Evolutionary conservation across 208 protist genomes (phyloP), one percentile per base, ranked within the genome.

Genomic region (Leishmania gerbilli): DNA sequence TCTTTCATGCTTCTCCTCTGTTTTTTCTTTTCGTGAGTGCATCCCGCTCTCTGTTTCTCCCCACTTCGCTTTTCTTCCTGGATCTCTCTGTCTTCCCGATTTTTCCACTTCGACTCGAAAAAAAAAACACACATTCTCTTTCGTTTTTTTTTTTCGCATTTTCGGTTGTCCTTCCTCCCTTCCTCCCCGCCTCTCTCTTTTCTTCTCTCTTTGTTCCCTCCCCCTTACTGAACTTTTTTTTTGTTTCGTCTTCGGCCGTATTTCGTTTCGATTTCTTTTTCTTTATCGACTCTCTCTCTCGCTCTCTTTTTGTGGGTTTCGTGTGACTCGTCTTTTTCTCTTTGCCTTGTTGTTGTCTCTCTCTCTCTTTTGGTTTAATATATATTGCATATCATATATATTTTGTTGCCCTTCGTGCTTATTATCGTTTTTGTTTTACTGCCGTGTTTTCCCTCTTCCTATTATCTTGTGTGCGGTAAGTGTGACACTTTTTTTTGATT

Each of bases 221-320:
- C 27, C 60, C 8, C 24, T 51, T 74, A 74, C 68, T 77, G 67
- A 34, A 58, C 55, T 71, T 9, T 55, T 9, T 31, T 71, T 69
- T 2, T 45, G 62, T 65, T 77, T 67, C 11, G 47, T 64, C 40
- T 81, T 56, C 40, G 45, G 40, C 37, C 13, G 53, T 58, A 67
- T 71, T 42, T 71, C 45, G 45, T 65, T 47, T 47, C 3, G 11
- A 17, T 42, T 24, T 67, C 42, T 81, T 67, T 80, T 74, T 62
- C 58, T 77, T 86, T 72, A 19, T 84, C 17, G 31, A 79, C 62
- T 40, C 37, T 40, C 37, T 40, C 34, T 80, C 55, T 76, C 60
- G 19, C 34, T 71, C 65, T 71, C 65, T 34, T 71, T 34, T 8
- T 27, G 27, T 47, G 65, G 51, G 76, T 71, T 49, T 24, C 4